Evolutionary conservation across 805 yeast species (phyloP), one percentile per base, ranked within the genome.

Genomic region (Metschnikowia shivogae): DNA sequence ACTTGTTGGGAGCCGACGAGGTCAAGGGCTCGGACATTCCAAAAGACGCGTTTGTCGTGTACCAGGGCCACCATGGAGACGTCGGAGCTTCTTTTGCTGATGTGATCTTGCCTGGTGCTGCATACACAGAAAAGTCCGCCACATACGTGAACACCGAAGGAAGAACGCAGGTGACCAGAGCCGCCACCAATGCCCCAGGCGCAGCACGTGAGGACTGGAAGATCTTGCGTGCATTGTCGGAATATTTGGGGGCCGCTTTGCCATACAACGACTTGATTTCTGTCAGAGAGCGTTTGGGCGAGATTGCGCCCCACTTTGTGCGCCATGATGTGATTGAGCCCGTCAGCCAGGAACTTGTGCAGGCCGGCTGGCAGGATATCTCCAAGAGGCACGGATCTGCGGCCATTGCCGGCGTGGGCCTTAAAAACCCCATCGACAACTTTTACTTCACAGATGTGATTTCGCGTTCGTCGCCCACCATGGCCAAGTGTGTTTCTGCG

Each of bases 41-140:
- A 54, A 73, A 74, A 63, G 93, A 87, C 62, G 88, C 96, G 3
- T 88, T 87, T 63, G 96, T 88, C 27, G 82, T 87, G 43, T 87
- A 87, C 70, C 89, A 87, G 70, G 96, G 96, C 45, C 95, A 88
- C 67, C 95, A 87, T 67, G 96, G 96, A 69, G 96, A 87, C 57
- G 65, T 77, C 19, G 96, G 96, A 55, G 96, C 96, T 26, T 82
- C 92, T 7, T 77, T 80, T 56, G 96, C 96, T 36, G 95, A 87
- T 64, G 95, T 87, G 36, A 78, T 87, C 48, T 76, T 87, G 54
- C 96, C 96, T 37, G 90, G 90, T 39, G 77, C 90, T 30, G 95
- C 96, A 33, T 88, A 84, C 76, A 88, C 96, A 33, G 96, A 87
- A 66, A 88, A 87, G 68, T 71, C 81, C 24, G 89, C 86, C 46